These are phyloP conservation scores for Lachnellula cervina DNA, from an alignment of 2,329 filamentous ascomycete genomes.

Conservation along the genomic window DNA sequence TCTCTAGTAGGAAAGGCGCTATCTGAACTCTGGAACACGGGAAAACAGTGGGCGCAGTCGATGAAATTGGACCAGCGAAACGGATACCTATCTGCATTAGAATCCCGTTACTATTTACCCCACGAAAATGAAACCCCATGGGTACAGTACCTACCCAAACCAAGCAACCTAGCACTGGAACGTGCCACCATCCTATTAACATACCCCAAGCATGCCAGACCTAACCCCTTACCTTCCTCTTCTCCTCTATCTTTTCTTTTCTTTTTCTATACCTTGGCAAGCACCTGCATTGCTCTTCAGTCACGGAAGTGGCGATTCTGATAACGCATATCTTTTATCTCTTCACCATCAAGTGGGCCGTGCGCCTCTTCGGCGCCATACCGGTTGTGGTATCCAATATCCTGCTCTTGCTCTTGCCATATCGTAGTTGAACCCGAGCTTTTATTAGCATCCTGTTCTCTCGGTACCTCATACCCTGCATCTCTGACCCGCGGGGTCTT, in stretches of 20 bases:
- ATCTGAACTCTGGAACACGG: no score
- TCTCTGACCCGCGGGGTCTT: conserved; percentile 10
- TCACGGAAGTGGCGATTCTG: conserved; percentile 6
- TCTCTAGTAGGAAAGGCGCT: no score
- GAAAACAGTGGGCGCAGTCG: no score
- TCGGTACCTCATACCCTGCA: conserved; percentile 17
- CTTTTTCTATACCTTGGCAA: background rate
- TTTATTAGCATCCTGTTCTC: conserved; percentile 4
- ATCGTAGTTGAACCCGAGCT: background rate
- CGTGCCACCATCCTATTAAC: no score
- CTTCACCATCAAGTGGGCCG: conserved; percentile 10
- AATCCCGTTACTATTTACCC: no score
- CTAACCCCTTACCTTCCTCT: conserved; percentile 25
- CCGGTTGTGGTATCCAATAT: conserved; percentile 26
- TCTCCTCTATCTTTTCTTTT: no score
- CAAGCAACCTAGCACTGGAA: no score
- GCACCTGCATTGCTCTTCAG: background rate
- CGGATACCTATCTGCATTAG: no score
- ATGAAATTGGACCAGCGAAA: no score
- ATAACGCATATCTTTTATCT: conserved; percentile 7
- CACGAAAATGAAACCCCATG: no score
- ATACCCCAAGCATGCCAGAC: no score
- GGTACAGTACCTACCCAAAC: no score
- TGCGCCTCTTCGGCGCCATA: conserved; percentile 21
- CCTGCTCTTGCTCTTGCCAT: conserved; percentile 13